Conservation (phyloP, 1,284 basidiomycete species). For the Phellinidium pouzarii region DNA sequence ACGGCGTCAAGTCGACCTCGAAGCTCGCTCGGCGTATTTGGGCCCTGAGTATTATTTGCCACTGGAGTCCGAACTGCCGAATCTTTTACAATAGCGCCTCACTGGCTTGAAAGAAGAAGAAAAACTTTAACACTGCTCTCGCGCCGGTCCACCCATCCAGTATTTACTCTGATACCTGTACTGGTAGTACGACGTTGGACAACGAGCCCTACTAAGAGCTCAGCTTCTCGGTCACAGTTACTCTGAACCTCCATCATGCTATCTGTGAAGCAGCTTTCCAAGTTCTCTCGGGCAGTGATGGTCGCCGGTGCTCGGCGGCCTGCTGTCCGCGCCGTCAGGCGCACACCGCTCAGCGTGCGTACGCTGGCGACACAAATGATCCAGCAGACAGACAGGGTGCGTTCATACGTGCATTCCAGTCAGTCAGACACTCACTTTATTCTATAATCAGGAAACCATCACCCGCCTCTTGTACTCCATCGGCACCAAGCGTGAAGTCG, state of each 20-base stretch:
- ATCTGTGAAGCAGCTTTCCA: not conserved
- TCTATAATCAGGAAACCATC: constrained; percentile 70
- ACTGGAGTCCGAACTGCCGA: not conserved
- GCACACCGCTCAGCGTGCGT: not conserved
- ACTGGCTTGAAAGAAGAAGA: not conserved
- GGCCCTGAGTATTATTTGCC: not conserved
- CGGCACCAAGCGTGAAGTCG: constrained; percentile 91
- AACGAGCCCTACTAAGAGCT: too few relatives aligned
- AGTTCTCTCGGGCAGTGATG: not conserved
- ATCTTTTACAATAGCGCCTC: too few relatives aligned
- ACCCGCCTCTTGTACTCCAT: constrained; percentile 91
- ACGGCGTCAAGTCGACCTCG: not conserved
- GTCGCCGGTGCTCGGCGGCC: constrained; percentile 3
- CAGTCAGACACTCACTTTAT: not conserved
- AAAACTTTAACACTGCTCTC: not conserved
- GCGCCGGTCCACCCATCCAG: not conserved
- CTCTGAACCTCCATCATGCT: constrained; percentile 1
- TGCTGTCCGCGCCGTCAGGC: constrained; percentile 9
- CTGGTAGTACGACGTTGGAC: not conserved
- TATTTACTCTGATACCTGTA: not conserved
- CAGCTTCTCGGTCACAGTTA: not conserved
- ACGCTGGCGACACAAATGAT: constrained; percentile 9
- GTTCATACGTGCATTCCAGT: not conserved
- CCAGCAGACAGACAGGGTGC: constrained; percentile 19
- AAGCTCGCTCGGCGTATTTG: not conserved